These are phyloP conservation scores for Kandelia obovata DNA, from an alignment of 345 rosid genomes.

Conservation along the genomic window DNA sequence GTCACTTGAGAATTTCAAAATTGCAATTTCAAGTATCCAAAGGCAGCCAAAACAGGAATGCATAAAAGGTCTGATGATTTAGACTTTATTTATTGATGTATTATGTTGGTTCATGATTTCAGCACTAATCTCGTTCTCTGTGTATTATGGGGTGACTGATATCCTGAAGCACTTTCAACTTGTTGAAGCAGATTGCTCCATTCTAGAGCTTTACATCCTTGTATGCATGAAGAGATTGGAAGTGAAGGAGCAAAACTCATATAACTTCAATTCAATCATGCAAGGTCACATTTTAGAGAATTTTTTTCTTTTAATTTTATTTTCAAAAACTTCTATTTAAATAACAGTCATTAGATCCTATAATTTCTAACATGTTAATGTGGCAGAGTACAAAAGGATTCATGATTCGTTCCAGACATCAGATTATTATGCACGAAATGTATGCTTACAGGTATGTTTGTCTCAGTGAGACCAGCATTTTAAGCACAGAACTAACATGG, in stretches of 20 bases:
- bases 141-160: not conserved
- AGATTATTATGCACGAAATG: conserved; percentile 60
- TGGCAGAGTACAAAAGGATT: conserved; percentile 76
- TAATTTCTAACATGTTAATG: conserved; percentile 11
- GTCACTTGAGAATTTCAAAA: conserved; percentile 71
- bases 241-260: conserved; percentile 76
- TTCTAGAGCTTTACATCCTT: conserved; percentile 80
- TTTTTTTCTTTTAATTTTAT: conserved; percentile 2
- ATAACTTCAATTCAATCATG: conserved; percentile 80
- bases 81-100: not conserved
- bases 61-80: conserved; percentile 50
- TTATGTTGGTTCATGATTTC: not conserved
- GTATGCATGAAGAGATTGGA: conserved; percentile 88
- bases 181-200: conserved; percentile 66
- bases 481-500: not conserved
- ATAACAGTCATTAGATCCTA: not conserved
- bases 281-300: conserved; percentile 45
- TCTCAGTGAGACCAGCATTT: not conserved
- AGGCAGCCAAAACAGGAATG: conserved; percentile 80
- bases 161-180: conserved; percentile 1
- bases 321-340: not conserved
- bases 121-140: not conserved
- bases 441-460: conserved; percentile 68
- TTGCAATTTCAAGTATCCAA: conserved; percentile 59
- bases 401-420: conserved; percentile 75